Evolutionary conservation across 768 basidiomycete genomes (phyloP).

Genomic region (Leccinum subgranulosum): DNA sequence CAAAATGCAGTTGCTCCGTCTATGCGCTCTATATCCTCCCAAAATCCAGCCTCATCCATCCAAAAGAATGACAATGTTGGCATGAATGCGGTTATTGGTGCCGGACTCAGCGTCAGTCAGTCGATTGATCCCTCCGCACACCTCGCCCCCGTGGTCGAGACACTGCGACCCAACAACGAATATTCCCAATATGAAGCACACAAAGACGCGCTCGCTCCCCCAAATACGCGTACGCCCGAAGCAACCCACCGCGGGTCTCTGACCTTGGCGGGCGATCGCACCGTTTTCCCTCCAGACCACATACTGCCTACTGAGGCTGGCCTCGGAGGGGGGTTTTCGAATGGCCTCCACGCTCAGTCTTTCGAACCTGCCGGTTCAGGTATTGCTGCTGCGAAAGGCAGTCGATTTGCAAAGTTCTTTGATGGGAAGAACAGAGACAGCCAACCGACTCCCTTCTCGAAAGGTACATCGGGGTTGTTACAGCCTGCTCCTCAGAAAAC

Average conservation of each 20-base stretch:
- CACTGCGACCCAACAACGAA: slow-evolving; percentile 23
- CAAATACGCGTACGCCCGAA: slow-evolving; percentile 18
- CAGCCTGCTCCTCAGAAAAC: slow-evolving; percentile 48
- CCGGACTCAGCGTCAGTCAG: slow-evolving; percentile 7
- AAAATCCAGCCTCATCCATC: slow-evolving; percentile 20
- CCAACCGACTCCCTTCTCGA: slow-evolving; percentile 30
- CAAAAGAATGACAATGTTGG: slow-evolving; percentile 22
- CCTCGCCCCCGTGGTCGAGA: slow-evolving; percentile 8
- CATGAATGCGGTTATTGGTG: slow-evolving; percentile 8
- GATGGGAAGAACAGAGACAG: slow-evolving; percentile 63
- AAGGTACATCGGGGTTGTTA: slow-evolving; percentile 41
- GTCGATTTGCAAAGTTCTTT: slow-evolving; percentile 86
- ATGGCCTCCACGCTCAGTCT: slow-evolving; percentile 11
- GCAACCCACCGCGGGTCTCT: slow-evolving; percentile 17
- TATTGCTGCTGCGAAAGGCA: slow-evolving; percentile 62
- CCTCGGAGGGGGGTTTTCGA: slow-evolving; percentile 16
- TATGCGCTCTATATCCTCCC: slow-evolving; percentile 19
- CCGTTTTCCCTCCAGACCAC: slow-evolving; percentile 23
- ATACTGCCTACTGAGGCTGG: slow-evolving; percentile 11
- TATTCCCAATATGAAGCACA: slow-evolving; percentile 61
- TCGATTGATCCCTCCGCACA: slow-evolving; percentile 18
- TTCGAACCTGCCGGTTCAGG: slow-evolving; percentile 38
- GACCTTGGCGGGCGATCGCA: slow-evolving; percentile 19
- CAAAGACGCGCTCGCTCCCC: slow-evolving; percentile 8
- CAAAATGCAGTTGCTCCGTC: slow-evolving; percentile 18